Base-by-base conservation (phyloP, 768 basidiomycete species). In the Astraeus odoratus region DNA sequence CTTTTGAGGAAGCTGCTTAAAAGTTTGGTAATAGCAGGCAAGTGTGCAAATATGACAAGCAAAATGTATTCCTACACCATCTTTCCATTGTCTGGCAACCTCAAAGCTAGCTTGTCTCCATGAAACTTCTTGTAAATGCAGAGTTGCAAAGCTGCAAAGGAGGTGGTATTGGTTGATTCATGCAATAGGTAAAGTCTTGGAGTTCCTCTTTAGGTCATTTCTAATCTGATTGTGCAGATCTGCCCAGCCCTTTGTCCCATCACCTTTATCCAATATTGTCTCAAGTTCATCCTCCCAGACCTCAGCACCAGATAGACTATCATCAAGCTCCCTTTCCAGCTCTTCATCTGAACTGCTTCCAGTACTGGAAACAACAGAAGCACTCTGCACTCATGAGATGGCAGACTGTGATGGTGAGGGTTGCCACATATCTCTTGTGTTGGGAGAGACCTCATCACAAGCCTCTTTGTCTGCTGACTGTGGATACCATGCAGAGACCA, bases 1-100 rank as follows among this genome's bases (percentile, higher is more conserved):
- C 46, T 67, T 63, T 1, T 30, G 31, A 20, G 66, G 66, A 8
- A 67, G 58, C 40, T 60, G 55, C 48, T 64, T 58, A 45, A 67
- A 69, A n/a, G 57, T 42, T 45, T 68, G 65, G 49, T 68, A 69
- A 50, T 69, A 63, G 5, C 55, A 48, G 35, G 63, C 61, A 18
- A 69, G 54, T 23, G 57, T 57, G 5, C 58, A 52, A n/a, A 69
- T 50, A n/a, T 41, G 20, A 4, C 56, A 46, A 8, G 67, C 57
- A 53, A 67, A 67, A 27, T 51, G 51, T 8, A 39, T 48, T 1
- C 63, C 64, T 24, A 59, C 37, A 1, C 56, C 54, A 38, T 67
- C 59, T 50, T 69, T 64, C 67, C 61, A 71, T 48, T 69, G 67
- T 12, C 37, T 23, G 24, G 67, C 66, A 58, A 69, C 65, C 40